Evolutionary conservation across 1,284 basidiomycete genomes (phyloP).

Genomic region (Malassezia caprae): DNA sequence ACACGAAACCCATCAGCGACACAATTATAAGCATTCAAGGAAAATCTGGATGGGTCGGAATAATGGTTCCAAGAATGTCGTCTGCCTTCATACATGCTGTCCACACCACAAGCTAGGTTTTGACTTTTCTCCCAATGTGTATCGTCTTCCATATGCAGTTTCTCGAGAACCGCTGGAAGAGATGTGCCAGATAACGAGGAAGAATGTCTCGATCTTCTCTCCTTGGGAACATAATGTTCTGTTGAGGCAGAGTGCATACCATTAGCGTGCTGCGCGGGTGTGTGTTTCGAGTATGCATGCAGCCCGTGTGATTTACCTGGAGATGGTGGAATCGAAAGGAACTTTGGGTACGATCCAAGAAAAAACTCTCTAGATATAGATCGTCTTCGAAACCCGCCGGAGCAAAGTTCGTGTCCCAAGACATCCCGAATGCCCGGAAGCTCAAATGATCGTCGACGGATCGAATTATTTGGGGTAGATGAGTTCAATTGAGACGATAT

Average conservation of each 20-base stretch:
- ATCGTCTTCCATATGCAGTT: slow-evolving; percentile 2
- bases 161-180: slow-evolving; percentile 1
- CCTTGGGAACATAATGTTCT: neutral
- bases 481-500: slow-evolving; percentile 17
- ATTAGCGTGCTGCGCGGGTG: neutral
- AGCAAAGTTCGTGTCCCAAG: slow-evolving; percentile 3
- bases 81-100: neutral
- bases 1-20: neutral
- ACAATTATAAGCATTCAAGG: neutral
- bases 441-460: neutral
- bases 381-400: neutral
- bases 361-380: neutral
- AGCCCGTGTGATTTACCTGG: neutral
- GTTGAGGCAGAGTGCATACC: neutral
- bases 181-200: neutral
- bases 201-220: neutral
- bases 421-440: slow-evolving; percentile 10
- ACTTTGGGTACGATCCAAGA: neutral
- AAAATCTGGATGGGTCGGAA: neutral
- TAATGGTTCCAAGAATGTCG: neutral
- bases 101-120: neutral
- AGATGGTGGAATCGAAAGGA: neutral
- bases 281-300: neutral
- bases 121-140: neutral
- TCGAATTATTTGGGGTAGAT: neutral